Base-by-base conservation (phyloP, 805 yeast species). In the Myxozyma neotropica region DNA sequence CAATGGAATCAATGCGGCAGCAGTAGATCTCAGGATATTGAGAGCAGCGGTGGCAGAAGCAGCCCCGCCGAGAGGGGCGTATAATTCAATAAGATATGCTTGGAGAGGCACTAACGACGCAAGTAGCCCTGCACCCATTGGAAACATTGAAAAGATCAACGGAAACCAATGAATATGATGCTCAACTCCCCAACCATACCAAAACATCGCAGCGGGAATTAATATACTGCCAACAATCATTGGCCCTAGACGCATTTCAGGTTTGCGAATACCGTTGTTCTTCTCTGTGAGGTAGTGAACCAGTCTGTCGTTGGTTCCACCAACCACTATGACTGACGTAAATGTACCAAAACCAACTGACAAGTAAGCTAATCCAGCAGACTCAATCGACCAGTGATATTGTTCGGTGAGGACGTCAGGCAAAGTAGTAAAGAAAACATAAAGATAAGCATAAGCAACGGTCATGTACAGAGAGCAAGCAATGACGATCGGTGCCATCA, bases 311-410 rank as follows among this genome's bases (percentile, higher is more conserved):
- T 53, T 63, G 15, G 65, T 57, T 12, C 38, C 26, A n/a, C 67
- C 67, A 93, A 70, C 87, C 13, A 33, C 39, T 68, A 74, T 68
- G 4, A 83, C 78, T 77, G 84, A 81, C 45, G 81, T 68, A 15
- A 75, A 52, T 55, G 80, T 54, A 12, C 70, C 70, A 0, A 90
- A 82, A 0, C 84, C 86, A 35, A 88, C 71, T 8, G 87, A 81
- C 31, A 84, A 53, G 70, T 83, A 87, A 0, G 88, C 81, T 42
- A 84, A 73, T 35, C 88, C 89, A 33, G 81, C 82, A 27, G 77
- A 55, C 57, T 80, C 82, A 84, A 38, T 78, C 78, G 70, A 89
- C 61, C 81, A 84, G 6, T 74, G 72, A 66, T 82, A 85, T 7
- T 80, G 79, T 31, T 70, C 71, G 17, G 68, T 69, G 67, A 84